A percentile compares a stretch with the other conserved stretches of the same genome.
Conservation (phyloP, 257 asterid species). For the Prunella vulgaris region DNA sequence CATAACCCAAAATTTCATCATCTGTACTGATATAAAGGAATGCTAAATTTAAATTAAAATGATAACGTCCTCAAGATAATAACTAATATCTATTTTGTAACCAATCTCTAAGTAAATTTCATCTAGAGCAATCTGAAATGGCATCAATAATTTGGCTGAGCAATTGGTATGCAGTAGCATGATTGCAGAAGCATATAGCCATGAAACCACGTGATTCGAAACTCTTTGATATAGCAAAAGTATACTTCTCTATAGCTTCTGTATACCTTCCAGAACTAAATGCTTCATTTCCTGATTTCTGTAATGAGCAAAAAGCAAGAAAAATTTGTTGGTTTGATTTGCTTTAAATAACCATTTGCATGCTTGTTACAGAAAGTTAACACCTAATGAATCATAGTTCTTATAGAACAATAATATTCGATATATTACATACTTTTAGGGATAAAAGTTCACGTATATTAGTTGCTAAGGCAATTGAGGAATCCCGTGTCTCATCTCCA, state of each 20-base stretch:
- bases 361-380: not conserved
- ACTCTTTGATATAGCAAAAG: slow-evolving; percentile 72
- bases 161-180: slow-evolving; percentile 95
- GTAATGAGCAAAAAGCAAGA: slow-evolving; percentile 19
- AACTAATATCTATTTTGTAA: not conserved
- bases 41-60: not conserved
- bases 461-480: slow-evolving; percentile 47
- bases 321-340: not conserved
- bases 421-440: slow-evolving; percentile 48
- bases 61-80: slow-evolving; percentile 1
- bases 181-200: slow-evolving; percentile 94
- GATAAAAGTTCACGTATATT: slow-evolving; percentile 68
- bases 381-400: no score
- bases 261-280: slow-evolving; percentile 61
- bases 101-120: slow-evolving; percentile 72
- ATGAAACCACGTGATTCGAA: slow-evolving; percentile 76
- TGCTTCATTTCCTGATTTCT: slow-evolving; percentile 95
- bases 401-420: not conserved
- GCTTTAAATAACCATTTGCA: not conserved
- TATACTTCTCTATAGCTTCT: slow-evolving; percentile 88
- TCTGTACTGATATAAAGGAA: not conserved
- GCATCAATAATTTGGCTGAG: slow-evolving; percentile 76
- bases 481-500: slow-evolving; percentile 33
- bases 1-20: not conserved
- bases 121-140: slow-evolving; percentile 86